Percentiles rank a stretch among this genome's conserved stretches.
These are phyloP conservation scores for Termitomyces sp. DNA, from an alignment of 768 basidiomycete genomes.

Conservation along the genomic window DNA sequence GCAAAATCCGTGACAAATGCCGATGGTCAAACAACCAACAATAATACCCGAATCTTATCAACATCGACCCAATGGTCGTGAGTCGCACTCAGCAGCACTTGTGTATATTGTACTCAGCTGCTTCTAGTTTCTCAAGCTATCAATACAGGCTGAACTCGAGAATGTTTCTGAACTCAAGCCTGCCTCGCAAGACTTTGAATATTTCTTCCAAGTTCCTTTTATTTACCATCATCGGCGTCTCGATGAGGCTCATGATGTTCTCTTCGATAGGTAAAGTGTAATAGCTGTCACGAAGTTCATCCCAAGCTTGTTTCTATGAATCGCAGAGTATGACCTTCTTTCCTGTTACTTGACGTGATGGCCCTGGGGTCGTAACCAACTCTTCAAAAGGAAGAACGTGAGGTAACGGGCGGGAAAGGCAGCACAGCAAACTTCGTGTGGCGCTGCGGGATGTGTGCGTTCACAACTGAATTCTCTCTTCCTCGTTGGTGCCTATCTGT, in stretches of 20 bases:
- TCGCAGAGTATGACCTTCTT: constrained; percentile 40
- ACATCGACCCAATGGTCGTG: constrained; percentile 43
- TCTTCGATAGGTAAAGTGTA: constrained; percentile 60
- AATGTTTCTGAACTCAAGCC: constrained; percentile 69
- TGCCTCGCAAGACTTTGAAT: constrained; percentile 65
- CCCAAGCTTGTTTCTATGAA: constrained; percentile 70
- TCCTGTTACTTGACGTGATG: not conserved
- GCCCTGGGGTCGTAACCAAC: not conserved
- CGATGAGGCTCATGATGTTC: constrained; percentile 1
- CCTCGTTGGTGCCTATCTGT: not conserved
- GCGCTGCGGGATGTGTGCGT: constrained; percentile 62
- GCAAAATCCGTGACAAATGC: constrained; percentile 1
- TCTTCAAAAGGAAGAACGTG: constrained; percentile 51
- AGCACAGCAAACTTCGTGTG: constrained; percentile 76
- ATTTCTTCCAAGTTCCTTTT: constrained; percentile 66
- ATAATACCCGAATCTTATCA: not conserved
- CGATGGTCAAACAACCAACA: constrained; percentile 4
- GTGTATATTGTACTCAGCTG: not conserved
- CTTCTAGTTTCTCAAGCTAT: constrained; percentile 51
- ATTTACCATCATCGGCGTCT: not conserved
- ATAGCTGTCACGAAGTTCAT: constrained; percentile 71
- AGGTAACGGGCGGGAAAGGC: constrained; percentile 62
- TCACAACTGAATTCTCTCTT: not conserved
- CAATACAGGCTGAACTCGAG: constrained; percentile 77
- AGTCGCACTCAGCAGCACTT: constrained; percentile 18